Percentiles rank a stretch among this genome's conserved stretches.
phyloP scores from a whole-genome alignment of 495 filamentous ascomycete species.

The Aspergillus cavernicola region DNA sequence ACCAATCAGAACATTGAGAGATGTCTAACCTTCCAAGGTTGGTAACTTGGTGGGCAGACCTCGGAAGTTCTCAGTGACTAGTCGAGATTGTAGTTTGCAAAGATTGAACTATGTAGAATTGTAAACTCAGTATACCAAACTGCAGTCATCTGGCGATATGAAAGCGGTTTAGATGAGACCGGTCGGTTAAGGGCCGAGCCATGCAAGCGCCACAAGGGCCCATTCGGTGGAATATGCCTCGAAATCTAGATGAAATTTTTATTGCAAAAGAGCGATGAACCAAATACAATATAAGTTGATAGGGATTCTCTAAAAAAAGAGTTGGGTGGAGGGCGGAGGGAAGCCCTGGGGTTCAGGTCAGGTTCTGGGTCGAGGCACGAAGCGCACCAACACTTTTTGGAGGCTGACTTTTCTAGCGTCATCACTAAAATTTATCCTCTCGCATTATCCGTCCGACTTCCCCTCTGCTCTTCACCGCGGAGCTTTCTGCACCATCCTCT shows the following conservation, averaged over 20 bases:
- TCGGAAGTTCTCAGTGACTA: no score
- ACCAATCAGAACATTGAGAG: not conserved
- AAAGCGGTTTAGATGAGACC: not conserved
- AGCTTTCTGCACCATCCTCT: conserved; percentile 26
- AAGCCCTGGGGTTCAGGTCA: conserved; percentile 19
- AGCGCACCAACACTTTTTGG: conserved; percentile 29
- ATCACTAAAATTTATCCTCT: conserved; percentile 49
- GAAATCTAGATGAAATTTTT: no score
- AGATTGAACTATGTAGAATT: no score
- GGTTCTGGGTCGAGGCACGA: conserved; percentile 22
- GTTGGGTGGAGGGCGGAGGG: not conserved
- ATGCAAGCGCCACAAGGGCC: not conserved
- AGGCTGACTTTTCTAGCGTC: conserved; percentile 46
- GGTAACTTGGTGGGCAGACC: no score
- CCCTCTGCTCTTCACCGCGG: conserved; percentile 43
- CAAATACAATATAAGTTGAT: not conserved
- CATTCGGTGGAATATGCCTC: no score
- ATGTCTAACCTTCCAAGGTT: not conserved
- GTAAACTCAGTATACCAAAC: no score
- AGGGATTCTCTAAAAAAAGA: no score
- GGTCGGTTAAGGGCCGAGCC: not conserved
- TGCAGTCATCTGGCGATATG: no score
- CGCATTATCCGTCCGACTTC: conserved; percentile 43
- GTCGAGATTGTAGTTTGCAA: no score
- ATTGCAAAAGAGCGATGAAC: no score